Percentiles rank a stretch among this genome's conserved stretches.
phyloP scores from a whole-genome alignment of 1,139 yeast species.

The Pichia cactophila region DNA sequence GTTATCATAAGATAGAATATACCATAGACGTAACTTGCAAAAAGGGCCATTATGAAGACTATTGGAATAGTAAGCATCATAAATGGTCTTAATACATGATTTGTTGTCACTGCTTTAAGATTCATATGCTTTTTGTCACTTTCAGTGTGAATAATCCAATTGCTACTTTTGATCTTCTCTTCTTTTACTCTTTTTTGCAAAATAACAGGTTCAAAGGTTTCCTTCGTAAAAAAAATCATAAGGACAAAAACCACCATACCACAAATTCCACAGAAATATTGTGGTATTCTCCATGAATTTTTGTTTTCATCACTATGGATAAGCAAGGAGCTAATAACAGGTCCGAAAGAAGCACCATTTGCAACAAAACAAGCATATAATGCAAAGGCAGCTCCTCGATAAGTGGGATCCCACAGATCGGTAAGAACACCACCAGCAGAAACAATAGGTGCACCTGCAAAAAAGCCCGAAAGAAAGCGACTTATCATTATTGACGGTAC shows the following conservation, averaged over 20 bases:
- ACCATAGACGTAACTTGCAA: slow-evolving; percentile 41
- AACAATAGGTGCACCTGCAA: slow-evolving; percentile 52
- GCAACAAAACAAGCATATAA: slow-evolving; percentile 48
- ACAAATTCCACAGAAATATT: slow-evolving; percentile 36
- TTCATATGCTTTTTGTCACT: too few relatives aligned
- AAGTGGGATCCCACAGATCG: slow-evolving; percentile 39
- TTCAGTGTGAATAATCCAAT: too few relatives aligned
- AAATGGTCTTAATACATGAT: slow-evolving; percentile 37
- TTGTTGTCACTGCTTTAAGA: slow-evolving; percentile 29
- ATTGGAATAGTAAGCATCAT: slow-evolving; percentile 40
- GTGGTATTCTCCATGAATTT: slow-evolving; percentile 38
- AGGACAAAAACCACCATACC: slow-evolving; percentile 29
- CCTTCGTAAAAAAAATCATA: too few relatives aligned
- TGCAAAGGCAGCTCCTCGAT: slow-evolving; percentile 26
- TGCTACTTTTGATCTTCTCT: too few relatives aligned
- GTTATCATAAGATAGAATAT: slow-evolving; percentile 36
- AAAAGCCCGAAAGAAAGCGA: slow-evolving; percentile 46
- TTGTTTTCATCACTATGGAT: slow-evolving; percentile 31
- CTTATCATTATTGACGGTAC: slow-evolving; percentile 45
- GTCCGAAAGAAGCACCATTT: slow-evolving; percentile 61
- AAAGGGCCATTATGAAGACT: slow-evolving; percentile 34
- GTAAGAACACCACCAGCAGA: slow-evolving; percentile 53
- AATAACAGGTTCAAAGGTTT: too few relatives aligned
- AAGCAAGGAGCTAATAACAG: slow-evolving; percentile 47
- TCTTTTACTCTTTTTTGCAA: too few relatives aligned